phyloP scores from a whole-genome alignment of 2,329 filamentous ascomycete species.

The Trichoderma breve region DNA sequence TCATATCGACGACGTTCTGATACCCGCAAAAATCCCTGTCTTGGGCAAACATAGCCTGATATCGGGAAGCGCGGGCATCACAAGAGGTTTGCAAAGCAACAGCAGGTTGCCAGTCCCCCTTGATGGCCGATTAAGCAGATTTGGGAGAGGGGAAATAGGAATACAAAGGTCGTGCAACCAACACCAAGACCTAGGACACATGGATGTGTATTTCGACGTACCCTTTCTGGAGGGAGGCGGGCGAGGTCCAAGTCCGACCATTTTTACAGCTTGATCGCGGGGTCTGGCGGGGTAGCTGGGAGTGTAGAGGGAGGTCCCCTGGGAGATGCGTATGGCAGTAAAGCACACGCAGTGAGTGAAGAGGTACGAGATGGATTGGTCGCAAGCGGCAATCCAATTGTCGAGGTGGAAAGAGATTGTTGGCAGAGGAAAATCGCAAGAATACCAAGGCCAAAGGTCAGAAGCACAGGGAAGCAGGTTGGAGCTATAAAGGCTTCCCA shows the following conservation, averaged over 20 bases:
- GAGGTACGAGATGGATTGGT: neutral
- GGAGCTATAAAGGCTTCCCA: slow-evolving; percentile 10
- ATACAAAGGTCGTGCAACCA: neutral
- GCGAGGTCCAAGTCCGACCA: slow-evolving; percentile 52
- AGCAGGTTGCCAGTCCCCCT: neutral
- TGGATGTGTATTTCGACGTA: slow-evolving; percentile 44
- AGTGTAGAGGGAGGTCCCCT: neutral
- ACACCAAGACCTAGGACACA: neutral
- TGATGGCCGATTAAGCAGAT: neutral
- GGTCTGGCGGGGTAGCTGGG: slow-evolving; percentile 37
- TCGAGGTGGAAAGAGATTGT: neutral
- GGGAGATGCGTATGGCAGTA: neutral
- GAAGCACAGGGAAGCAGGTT: slow-evolving; percentile 6
- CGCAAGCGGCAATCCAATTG: neutral
- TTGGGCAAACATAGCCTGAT: neutral
- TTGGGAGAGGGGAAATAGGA: neutral
- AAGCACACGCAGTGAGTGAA: neutral
- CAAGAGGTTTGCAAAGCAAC: neutral
- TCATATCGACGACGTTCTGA: neutral
- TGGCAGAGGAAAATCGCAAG: slow-evolving; percentile 1
- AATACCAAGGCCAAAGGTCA: neutral
- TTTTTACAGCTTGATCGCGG: slow-evolving; percentile 39
- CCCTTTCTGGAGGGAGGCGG: slow-evolving; percentile 61
- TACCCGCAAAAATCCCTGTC: neutral
- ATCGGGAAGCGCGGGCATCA: slow-evolving; percentile 1